These are phyloP conservation scores for Macaranga tanarius DNA, from an alignment of 441 rosid species.

Conservation along the genomic window DNA sequence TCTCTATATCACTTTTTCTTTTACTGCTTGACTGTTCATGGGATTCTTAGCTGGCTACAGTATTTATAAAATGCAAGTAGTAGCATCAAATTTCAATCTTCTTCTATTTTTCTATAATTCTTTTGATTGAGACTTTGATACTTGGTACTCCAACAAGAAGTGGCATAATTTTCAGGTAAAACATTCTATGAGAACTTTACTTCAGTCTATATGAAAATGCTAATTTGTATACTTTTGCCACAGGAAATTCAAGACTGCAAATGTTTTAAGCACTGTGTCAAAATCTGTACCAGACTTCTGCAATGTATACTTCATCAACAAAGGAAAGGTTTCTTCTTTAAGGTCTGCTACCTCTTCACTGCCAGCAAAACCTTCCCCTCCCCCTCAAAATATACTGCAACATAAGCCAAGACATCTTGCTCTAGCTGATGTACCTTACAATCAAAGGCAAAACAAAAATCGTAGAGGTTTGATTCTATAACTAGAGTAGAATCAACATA, in stretches of 20 bases:
- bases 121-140: too few relatives aligned
- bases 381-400: slow-evolving; percentile 23
- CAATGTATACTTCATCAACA: slow-evolving; percentile 65
- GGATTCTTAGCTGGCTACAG: too few relatives aligned
- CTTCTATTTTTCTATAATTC: too few relatives aligned
- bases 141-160: too few relatives aligned
- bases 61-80: background rate
- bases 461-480: slow-evolving; percentile 30
- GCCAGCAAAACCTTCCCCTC: slow-evolving; percentile 30
- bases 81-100: too few relatives aligned
- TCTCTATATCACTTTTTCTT: background rate
- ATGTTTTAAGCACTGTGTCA: slow-evolving; percentile 1
- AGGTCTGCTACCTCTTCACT: slow-evolving; percentile 50
- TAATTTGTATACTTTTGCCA: too few relatives aligned
- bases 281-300: slow-evolving; percentile 66
- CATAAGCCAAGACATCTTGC: slow-evolving; percentile 26
- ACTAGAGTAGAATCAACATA: slow-evolving; percentile 20
- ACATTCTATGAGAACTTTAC: too few relatives aligned
- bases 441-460: slow-evolving; percentile 3
- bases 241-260: too few relatives aligned
- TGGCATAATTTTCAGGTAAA: too few relatives aligned
- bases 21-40: too few relatives aligned
- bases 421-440: slow-evolving; percentile 13
- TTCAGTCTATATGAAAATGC: too few relatives aligned
- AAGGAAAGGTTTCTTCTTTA: slow-evolving; percentile 64